Evolutionary conservation across 345 rosid genomes (phyloP).

Genomic region (Eutrema japonicum): DNA sequence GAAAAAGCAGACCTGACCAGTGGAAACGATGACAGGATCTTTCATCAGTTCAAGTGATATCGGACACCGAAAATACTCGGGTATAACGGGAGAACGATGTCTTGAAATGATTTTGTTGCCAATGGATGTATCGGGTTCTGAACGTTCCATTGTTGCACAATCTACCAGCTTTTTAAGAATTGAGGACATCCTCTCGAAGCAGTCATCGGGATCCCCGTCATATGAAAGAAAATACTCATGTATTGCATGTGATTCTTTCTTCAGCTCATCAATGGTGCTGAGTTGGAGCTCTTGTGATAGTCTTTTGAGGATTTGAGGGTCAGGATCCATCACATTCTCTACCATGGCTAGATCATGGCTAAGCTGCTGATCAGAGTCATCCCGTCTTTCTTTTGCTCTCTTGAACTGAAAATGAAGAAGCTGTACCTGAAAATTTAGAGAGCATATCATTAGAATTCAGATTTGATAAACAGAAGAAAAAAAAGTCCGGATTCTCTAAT

Average conservation of each 20-base stretch:
- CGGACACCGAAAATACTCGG: slow-evolving; percentile 97
- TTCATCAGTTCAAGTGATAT: slow-evolving; percentile 97
- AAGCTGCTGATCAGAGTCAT: slow-evolving; percentile 66
- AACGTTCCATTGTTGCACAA: slow-evolving; percentile 55
- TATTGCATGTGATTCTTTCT: slow-evolving; percentile 78
- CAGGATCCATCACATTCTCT: slow-evolving; percentile 63
- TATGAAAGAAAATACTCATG: slow-evolving; percentile 72
- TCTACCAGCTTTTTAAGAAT: slow-evolving; percentile 78
- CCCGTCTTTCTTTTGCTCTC: slow-evolving; percentile 78
- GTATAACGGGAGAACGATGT: slow-evolving; percentile 93
- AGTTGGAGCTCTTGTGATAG: slow-evolving; percentile 85
- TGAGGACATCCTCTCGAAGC: slow-evolving; percentile 62
- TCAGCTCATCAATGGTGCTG: slow-evolving; percentile 72
- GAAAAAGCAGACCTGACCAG: slow-evolving; percentile 79
- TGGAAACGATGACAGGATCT: slow-evolving; percentile 97
- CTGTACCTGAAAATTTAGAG: slow-evolving; percentile 57
- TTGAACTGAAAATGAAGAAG: slow-evolving; percentile 86
- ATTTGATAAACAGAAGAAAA: not conserved
- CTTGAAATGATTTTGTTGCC: slow-evolving; percentile 52
- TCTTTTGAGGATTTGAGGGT: slow-evolving; percentile 60
- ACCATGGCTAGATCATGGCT: slow-evolving; percentile 67
- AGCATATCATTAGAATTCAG: slow-evolving; percentile 13
- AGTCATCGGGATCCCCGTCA: slow-evolving; percentile 63
- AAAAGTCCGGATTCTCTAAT: not conserved
- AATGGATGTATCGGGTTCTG: slow-evolving; percentile 57